Evolutionary conservation across 768 basidiomycete genomes (phyloP).

Genomic region (Coprinellus micaceus): DNA sequence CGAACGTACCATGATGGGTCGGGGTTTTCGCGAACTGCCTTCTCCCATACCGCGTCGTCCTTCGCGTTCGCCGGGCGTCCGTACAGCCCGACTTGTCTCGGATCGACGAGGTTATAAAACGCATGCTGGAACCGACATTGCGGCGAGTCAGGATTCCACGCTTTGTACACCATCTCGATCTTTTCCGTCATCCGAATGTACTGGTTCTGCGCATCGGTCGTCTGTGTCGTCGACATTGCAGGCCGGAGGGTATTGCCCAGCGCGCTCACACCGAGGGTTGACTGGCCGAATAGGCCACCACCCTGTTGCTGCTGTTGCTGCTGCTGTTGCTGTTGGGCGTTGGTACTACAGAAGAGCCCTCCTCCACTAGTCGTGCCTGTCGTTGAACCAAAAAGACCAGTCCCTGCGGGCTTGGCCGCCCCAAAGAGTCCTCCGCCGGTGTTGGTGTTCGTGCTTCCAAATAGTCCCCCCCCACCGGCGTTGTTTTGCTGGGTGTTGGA

Average conservation of each 20-base stretch:
- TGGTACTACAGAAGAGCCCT: slow-evolving; percentile 22
- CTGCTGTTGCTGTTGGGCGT: slow-evolving; percentile 24
- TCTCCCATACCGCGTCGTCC: slow-evolving; percentile 73
- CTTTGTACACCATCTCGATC: slow-evolving; percentile 60
- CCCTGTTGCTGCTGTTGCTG: slow-evolving; percentile 28
- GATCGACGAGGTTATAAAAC: slow-evolving; percentile 84
- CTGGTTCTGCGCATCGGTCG: slow-evolving; percentile 57
- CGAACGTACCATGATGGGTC: slow-evolving; percentile 66
- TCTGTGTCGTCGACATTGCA: slow-evolving; percentile 30
- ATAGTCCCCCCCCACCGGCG: slow-evolving; percentile 17
- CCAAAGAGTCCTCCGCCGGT: slow-evolving; percentile 9
- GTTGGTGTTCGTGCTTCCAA: slow-evolving; percentile 19
- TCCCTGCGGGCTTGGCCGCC: slow-evolving; percentile 19
- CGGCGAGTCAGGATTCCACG: slow-evolving; percentile 68
- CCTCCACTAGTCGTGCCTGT: slow-evolving; percentile 5
- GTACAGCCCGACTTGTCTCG: slow-evolving; percentile 59
- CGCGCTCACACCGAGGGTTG: slow-evolving; percentile 22
- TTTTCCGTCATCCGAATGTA: slow-evolving; percentile 50
- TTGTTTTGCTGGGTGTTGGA: slow-evolving; percentile 17
- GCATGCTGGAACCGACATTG: slow-evolving; percentile 83
- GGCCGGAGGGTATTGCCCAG: slow-evolving; percentile 31
- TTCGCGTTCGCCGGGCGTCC: slow-evolving; percentile 69
- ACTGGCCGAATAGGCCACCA: slow-evolving; percentile 28
- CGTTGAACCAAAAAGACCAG: slow-evolving; percentile 26
- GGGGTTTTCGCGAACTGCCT: slow-evolving; percentile 77